Conservation (phyloP, 306 rosid genomes). For the Castanea crenata region DNA sequence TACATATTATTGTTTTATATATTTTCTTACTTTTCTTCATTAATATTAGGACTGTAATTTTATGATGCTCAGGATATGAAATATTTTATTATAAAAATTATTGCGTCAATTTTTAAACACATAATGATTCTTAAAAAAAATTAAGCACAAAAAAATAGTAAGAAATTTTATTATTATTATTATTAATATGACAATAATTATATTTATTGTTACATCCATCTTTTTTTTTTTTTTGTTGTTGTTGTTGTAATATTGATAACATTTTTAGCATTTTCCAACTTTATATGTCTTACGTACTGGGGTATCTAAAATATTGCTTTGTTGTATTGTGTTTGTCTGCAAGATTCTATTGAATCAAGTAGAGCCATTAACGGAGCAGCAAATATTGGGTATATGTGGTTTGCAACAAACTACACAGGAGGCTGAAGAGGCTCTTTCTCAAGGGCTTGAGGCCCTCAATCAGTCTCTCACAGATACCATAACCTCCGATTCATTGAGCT, state of each 20-base stretch:
- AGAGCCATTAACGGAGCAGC: constrained; percentile 92
- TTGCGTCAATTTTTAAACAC: too few relatives aligned
- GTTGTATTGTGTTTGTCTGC: background rate
- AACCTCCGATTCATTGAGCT: constrained; percentile 68
- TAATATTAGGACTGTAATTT: background rate
- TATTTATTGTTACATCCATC: too few relatives aligned
- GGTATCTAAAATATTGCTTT: background rate
- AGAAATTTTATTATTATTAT: too few relatives aligned
- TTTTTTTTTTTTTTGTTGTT: too few relatives aligned
- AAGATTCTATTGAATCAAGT: constrained; percentile 69
- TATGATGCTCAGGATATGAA: too few relatives aligned
- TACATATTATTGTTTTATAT: background rate
- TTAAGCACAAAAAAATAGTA: too few relatives aligned
- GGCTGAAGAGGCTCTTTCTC: constrained; percentile 81
- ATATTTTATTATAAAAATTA: too few relatives aligned
- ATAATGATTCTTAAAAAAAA: too few relatives aligned
- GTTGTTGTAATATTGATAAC: too few relatives aligned
- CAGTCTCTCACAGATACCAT: constrained; percentile 76
- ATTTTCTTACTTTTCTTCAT: background rate
- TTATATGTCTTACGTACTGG: background rate
- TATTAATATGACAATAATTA: too few relatives aligned
- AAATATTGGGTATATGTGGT: constrained; percentile 73
- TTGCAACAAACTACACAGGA: constrained; percentile 90
- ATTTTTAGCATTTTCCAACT: too few relatives aligned
- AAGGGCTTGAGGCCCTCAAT: constrained; percentile 78